These are phyloP conservation scores for Mortierella sp. DNA, from an alignment of 371 early-diverging fungal species.

Conservation along the genomic window DNA sequence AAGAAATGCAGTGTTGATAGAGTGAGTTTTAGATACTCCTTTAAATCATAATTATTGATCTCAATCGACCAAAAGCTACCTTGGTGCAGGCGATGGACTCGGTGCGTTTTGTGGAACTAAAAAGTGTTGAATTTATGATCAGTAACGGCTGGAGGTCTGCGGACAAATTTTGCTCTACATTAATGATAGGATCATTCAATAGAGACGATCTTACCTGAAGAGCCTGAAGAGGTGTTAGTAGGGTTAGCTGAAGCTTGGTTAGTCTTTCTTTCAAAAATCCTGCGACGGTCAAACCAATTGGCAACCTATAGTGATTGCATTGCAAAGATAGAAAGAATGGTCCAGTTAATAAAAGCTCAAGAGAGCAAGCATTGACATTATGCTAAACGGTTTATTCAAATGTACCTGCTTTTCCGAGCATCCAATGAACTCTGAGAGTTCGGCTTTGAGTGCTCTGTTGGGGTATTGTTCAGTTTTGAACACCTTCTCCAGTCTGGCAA, in stretches of 20 bases:
- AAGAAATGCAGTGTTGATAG: too few species aligned
- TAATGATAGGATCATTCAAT: too few species aligned
- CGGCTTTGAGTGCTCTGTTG: constrained; percentile 13
- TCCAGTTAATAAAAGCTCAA: not conserved
- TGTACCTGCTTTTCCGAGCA: constrained; percentile 42
- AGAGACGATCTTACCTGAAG: not conserved
- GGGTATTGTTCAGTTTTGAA: constrained; percentile 22
- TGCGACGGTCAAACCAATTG: constrained; percentile 10
- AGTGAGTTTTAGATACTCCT: too few species aligned
- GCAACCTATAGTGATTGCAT: not conserved
- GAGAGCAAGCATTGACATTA: not conserved
- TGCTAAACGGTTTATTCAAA: not conserved
- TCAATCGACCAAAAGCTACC: not conserved
- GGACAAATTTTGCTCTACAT: too few species aligned
- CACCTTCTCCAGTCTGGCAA: constrained; percentile 20
- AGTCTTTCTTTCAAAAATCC: not conserved
- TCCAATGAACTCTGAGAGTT: constrained; percentile 25
- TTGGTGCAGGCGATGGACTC: constrained; percentile 10
- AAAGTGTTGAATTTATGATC: not conserved
- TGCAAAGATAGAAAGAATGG: not conserved
- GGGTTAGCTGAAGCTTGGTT: not conserved
- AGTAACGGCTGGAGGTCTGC: not conserved
- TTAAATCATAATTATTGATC: too few species aligned
- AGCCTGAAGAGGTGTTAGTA: not conserved
- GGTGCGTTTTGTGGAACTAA: not conserved